These are phyloP conservation scores for Pestalotiopsis sp. DNA, from an alignment of 2,329 filamentous ascomycete species.

Conservation along the genomic window DNA sequence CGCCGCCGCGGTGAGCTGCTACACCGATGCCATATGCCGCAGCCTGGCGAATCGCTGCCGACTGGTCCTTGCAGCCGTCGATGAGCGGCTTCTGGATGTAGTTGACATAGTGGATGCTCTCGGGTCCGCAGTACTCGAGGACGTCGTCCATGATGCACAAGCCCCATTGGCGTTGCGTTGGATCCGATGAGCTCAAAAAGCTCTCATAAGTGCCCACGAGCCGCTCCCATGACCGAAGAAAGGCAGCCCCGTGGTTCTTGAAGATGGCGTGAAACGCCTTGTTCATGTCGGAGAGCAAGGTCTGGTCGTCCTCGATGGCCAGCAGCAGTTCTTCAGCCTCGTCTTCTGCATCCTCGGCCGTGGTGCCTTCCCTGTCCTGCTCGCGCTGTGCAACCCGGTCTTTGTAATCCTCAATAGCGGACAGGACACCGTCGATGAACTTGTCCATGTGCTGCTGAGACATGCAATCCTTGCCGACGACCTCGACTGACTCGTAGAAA, in stretches of 20 bases:
- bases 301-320: slow-evolving; percentile 96
- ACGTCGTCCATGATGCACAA: slow-evolving; percentile 99
- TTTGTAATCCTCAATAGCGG: slow-evolving; percentile 90
- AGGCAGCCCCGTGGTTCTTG: slow-evolving; percentile 87
- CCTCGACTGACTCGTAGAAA: slow-evolving; percentile 98
- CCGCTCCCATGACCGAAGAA: slow-evolving; percentile 86
- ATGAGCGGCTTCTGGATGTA: slow-evolving; percentile 87
- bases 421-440: slow-evolving; percentile 86
- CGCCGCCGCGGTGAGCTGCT: slow-evolving; percentile 88
- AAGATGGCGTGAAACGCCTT: slow-evolving; percentile 99
- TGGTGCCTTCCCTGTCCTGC: slow-evolving; percentile 75
- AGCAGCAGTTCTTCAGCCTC: slow-evolving; percentile 84
- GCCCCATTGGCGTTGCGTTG: slow-evolving; percentile 97
- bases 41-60: slow-evolving; percentile 91
- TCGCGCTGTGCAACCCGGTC: slow-evolving; percentile 78
- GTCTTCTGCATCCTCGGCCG: slow-evolving; percentile 87
- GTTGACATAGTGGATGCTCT: slow-evolving; percentile 83
- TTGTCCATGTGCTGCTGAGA: slow-evolving; percentile 77
- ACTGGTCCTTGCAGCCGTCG: slow-evolving; percentile 81
- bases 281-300: slow-evolving; percentile 97
- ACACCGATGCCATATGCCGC: slow-evolving; percentile 92
- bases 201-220: slow-evolving; percentile 83
- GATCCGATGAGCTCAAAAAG: slow-evolving; percentile 80
- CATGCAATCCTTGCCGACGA: slow-evolving; percentile 84
- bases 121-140: slow-evolving; percentile 89